These are phyloP conservation scores for Elongisporangium prolatum DNA, from an alignment of 352 stramenopile genomes.

Conservation along the genomic window DNA sequence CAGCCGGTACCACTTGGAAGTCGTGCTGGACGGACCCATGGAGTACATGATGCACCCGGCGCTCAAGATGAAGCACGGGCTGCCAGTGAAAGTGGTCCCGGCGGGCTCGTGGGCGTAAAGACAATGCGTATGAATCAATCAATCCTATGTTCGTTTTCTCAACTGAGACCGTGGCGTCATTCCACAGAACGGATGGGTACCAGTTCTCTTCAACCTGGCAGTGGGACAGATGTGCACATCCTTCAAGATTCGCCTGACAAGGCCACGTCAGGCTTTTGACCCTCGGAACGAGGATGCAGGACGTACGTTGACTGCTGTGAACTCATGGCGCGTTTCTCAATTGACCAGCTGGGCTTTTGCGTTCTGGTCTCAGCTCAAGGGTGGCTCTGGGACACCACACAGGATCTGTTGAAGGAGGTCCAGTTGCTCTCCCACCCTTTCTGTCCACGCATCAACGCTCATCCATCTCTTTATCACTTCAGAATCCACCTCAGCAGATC, in stretches of 20 bases:
- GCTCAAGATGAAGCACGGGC: slow-evolving; percentile 29
- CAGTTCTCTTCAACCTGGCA: background rate
- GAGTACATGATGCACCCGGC: slow-evolving; percentile 49
- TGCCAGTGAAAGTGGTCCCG: slow-evolving; percentile 35
- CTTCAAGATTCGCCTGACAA: no score
- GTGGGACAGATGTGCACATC: background rate
- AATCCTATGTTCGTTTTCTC: background rate
- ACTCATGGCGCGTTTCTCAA: background rate
- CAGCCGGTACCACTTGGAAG: slow-evolving; percentile 44
- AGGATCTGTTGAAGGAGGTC: background rate
- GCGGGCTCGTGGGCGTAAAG: background rate
- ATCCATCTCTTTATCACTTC: background rate
- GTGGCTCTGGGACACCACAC: background rate
- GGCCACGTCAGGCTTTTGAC: no score
- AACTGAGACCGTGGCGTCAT: background rate
- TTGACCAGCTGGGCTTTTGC: background rate
- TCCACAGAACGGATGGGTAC: background rate
- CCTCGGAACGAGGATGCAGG: no score
- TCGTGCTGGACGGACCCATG: slow-evolving; percentile 21
- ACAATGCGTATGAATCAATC: background rate
- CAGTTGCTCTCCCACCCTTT: background rate
- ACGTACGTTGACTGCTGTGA: background rate
- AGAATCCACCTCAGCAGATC: background rate
- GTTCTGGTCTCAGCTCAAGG: background rate
- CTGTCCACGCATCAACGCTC: background rate